Percentiles rank a stretch among this genome's conserved stretches.
phyloP scores from a whole-genome alignment of 2,329 filamentous ascomycete species.

The Stachybotrys chlorohalonatus region DNA sequence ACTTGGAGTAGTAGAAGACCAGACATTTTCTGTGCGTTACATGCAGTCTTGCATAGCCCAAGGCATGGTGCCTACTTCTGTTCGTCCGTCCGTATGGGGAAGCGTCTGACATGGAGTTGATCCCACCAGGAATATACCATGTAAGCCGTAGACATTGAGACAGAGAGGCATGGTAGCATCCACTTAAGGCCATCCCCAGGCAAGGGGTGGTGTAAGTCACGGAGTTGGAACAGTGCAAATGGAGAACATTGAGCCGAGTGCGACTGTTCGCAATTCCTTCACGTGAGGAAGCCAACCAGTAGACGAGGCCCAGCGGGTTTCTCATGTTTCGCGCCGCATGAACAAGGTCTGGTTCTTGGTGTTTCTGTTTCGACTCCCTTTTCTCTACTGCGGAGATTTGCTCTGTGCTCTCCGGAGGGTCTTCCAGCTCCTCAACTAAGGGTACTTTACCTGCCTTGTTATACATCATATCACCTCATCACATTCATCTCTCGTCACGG shows the following conservation, averaged over 20 bases:
- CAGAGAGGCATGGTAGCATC: too few species aligned
- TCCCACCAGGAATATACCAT: too few species aligned
- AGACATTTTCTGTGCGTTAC: too few species aligned
- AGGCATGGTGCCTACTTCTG: too few species aligned
- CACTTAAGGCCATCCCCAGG: too few species aligned
- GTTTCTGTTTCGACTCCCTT: background rate
- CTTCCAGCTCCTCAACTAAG: background rate
- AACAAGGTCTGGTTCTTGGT: background rate
- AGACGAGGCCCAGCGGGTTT: background rate
- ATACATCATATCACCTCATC: background rate
- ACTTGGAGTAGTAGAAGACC: too few species aligned
- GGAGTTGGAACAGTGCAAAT: background rate
- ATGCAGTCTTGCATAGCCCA: too few species aligned
- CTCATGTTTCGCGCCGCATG: background rate
- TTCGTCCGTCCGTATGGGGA: too few species aligned
- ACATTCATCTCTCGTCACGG: background rate
- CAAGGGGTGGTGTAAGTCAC: background rate
- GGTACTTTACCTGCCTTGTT: too few species aligned
- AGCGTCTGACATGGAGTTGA: too few species aligned
- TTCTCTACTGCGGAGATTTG: background rate
- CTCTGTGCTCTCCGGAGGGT: background rate
- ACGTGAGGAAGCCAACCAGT: background rate
- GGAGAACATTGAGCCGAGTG: background rate
- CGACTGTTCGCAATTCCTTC: background rate
- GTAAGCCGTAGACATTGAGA: too few species aligned